Evolutionary conservation across 805 yeast genomes (phyloP).

Genomic region (Candida railenensis): DNA sequence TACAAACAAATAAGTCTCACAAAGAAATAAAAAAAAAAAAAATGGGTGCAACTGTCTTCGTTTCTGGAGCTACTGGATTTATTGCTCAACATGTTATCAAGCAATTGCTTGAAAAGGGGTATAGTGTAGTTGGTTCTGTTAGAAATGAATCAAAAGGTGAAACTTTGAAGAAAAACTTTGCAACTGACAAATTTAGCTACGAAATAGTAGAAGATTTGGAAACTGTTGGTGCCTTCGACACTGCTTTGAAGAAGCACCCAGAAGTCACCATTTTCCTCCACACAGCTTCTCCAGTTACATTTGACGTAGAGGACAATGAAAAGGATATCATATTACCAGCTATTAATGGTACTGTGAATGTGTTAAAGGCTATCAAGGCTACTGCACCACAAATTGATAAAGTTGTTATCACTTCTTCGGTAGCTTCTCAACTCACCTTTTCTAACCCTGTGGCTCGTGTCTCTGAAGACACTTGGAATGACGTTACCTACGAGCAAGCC

Average conservation of each 20-base stretch:
- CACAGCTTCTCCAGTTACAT: conserved; percentile 54
- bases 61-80: conserved; percentile 57
- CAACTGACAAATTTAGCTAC: conserved; percentile 15
- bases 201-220: conserved; percentile 47
- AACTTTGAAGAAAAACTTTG: conserved; percentile 18
- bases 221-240: conserved; percentile 40
- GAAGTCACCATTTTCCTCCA: conserved; percentile 55
- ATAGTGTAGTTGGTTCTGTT: conserved; percentile 52
- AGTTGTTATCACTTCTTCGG: conserved; percentile 57
- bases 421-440: conserved; percentile 38
- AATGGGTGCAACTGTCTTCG: conserved; percentile 29
- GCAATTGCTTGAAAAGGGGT: conserved; percentile 37
- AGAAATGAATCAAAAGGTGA: conserved; percentile 47
- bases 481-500: conserved; percentile 10
- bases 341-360: conserved; percentile 46
- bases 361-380: conserved; percentile 46
- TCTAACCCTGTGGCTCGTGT: not conserved
- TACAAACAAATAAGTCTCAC: too few relatives aligned
- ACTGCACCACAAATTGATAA: conserved; percentile 41
- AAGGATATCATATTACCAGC: conserved; percentile 54
- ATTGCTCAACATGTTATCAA: conserved; percentile 51
- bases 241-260: conserved; percentile 39
- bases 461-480: conserved; percentile 8
- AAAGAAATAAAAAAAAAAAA: not conserved
- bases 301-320: conserved; percentile 38